Base-by-base conservation (phyloP, 2,329 filamentous ascomycete genomes). In the Fusarium devonianum region DNA sequence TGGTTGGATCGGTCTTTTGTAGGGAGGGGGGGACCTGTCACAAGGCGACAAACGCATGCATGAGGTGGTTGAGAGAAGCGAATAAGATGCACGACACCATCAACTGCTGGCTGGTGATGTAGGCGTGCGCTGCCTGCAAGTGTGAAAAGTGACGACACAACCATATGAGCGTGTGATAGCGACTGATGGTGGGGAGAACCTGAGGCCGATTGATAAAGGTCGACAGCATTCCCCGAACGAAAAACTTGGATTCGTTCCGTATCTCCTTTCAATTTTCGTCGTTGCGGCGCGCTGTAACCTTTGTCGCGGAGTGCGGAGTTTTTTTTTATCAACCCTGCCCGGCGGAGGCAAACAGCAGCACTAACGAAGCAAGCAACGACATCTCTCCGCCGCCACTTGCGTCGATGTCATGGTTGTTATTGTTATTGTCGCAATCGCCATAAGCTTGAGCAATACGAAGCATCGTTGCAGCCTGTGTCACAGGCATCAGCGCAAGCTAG, bases 21-120 rank as follows among this genome's bases (percentile, higher is more conserved):
- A 49, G 41, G 7, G 33, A 26, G 28, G 43, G 37, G 41, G 44
- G 42, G 38, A 49, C 46, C 58, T 53, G 53, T 64, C 61, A 64
- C 61, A 54, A 60, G 56, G 61, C 36, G 49, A 39, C 40, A 32
- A 51, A 54, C 36, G 42, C 55, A 55, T 64, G 60, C 58, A 54
- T 51, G 55, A 52, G 45, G 48, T 37, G 49, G 53, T 56, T 44
- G 40, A 42, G 45, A 47, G 38, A 61, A 61, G 47, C 46, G 48
- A 47, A 56, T 53, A 44, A 53, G 46, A 58, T 58, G 55, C 55
- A 58, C 55, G 48, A 61, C 48, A 58, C 45, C 36, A 51, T 39
- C 34, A 40, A 37, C 26, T 35, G 44, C 56, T 32, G 49, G 48
- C 38, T 62, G 58, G 49, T 60, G 53, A 58, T 53, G 56, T 58